Conservation (phyloP, 2,329 filamentous ascomycete species). For the Mycogone perniciosa region DNA sequence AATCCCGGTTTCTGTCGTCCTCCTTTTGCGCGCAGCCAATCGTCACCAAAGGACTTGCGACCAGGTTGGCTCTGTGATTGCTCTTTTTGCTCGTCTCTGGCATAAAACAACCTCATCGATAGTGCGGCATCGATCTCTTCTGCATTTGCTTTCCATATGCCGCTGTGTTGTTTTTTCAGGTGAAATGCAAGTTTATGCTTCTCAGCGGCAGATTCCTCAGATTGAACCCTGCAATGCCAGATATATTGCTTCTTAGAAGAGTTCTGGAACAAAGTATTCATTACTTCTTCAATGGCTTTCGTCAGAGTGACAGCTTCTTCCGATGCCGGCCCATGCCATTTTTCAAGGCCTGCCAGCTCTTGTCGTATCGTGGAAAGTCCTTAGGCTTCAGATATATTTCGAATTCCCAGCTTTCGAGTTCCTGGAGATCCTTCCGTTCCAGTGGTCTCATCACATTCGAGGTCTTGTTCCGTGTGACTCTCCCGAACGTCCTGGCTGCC, state of each 20-base stretch:
- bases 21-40: background rate
- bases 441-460: background rate
- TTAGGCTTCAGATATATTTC: background rate
- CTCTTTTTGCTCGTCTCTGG: constrained; percentile 2
- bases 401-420: no score
- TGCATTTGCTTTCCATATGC: constrained; percentile 16
- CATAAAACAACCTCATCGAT: constrained; percentile 24
- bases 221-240: background rate
- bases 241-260: background rate
- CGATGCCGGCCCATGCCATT: background rate
- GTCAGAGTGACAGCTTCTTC: constrained; percentile 11
- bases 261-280: background rate
- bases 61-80: background rate
- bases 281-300: constrained; percentile 16
- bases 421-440: background rate
- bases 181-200: constrained; percentile 3
- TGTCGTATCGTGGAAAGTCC: background rate
- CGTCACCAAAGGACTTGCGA: background rate
- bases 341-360: accelerated
- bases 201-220: no score
- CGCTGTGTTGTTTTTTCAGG: background rate
- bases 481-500: no score
- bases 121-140: constrained; percentile 23
- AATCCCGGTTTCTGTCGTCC: background rate
- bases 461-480: background rate